Base-by-base conservation (phyloP, 495 filamentous ascomycete species). In the Trichoderma reesei region DNA sequence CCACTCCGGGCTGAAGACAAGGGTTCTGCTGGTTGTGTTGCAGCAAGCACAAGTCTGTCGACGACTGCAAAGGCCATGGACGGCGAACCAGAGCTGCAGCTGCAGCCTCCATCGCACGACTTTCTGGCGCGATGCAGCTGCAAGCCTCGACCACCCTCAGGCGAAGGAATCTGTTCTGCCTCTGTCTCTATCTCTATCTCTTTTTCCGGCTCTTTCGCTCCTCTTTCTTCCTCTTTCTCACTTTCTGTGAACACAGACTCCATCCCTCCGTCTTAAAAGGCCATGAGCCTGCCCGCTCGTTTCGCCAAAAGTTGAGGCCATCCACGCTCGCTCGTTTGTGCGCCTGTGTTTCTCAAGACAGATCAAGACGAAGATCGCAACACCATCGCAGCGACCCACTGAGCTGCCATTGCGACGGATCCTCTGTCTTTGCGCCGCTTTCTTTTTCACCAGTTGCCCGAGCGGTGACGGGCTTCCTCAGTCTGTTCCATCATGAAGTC, bases 401-500 rank as follows among this genome's bases (percentile, higher is more conserved):
- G 44, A 48, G 44, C 14, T 48, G 16, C 16, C n/a, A n/a, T n/a
- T n/a, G n/a, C n/a, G n/a, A n/a, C n/a, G n/a, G n/a, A n/a, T n/a
- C n/a, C n/a, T n/a, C n/a, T n/a, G n/a, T n/a, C n/a, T n/a, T n/a
- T n/a, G n/a, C n/a, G n/a, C n/a, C n/a, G n/a, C n/a, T n/a, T n/a
- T n/a, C n/a, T n/a, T n/a, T n/a, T n/a, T n/a, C n/a, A n/a, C n/a
- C n/a, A n/a, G n/a, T n/a, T n/a, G 8, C 7, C 18, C 1, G 13
- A 8, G 26, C n/a, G 20, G n/a, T 13, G 26, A 54, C 5, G 10
- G 7, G 13, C 46, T 34, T 0, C 26, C 7, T 9, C 46, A 13
- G 8, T 56, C 26, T 38, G 1, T 9, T 33, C 61, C 41, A 69
- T 33, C 13, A 75, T 75, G 70, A 75, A 60, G 66, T 65, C 67